A percentile compares a stretch with the other conserved stretches of the same genome.
phyloP scores from a whole-genome alignment of 2,329 filamentous ascomycete species.

The Arthrobotrys musiformis region DNA sequence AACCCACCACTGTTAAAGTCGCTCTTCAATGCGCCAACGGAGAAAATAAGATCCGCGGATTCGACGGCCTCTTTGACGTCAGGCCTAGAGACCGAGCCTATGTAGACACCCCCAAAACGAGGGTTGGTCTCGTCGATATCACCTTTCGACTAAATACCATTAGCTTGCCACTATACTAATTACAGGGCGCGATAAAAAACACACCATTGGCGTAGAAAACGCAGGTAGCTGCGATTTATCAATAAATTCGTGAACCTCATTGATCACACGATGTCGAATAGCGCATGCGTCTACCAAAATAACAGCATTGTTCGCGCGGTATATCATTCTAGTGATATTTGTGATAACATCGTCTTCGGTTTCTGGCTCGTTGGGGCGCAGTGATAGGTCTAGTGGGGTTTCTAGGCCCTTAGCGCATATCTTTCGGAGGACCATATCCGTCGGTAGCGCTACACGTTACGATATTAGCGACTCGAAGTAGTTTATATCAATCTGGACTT shows the following conservation, averaged over 20 bases:
- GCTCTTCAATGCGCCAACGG: slow-evolving; percentile 76
- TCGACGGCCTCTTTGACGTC: slow-evolving; percentile 74
- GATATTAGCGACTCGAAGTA: not conserved
- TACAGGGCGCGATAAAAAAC: not conserved
- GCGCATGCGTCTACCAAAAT: slow-evolving; percentile 86
- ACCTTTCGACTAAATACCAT: slow-evolving; percentile 68
- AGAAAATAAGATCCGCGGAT: slow-evolving; percentile 75
- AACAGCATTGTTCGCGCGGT: slow-evolving; percentile 77
- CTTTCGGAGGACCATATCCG: slow-evolving; percentile 80
- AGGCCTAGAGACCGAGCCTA: slow-evolving; percentile 77
- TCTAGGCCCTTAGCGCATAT: slow-evolving; percentile 78
- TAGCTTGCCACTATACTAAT: not conserved
- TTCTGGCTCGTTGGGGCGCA: slow-evolving; percentile 74
- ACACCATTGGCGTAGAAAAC: slow-evolving; percentile 88
- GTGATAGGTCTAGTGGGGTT: slow-evolving; percentile 75
- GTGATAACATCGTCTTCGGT: slow-evolving; percentile 85
- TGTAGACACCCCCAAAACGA: slow-evolving; percentile 86
- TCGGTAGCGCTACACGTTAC: slow-evolving; percentile 72
- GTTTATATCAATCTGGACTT: not conserved
- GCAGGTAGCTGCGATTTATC: slow-evolving; percentile 79
- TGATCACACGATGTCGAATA: slow-evolving; percentile 77
- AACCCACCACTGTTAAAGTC: slow-evolving; percentile 88
- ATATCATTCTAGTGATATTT: slow-evolving; percentile 77
- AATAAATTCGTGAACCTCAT: slow-evolving; percentile 78
- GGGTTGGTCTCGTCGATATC: slow-evolving; percentile 79